Evolutionary conservation across 1,139 yeast species (phyloP), one percentile per base, ranked within the genome.

Genomic region (Yamadazyma triangularis): DNA sequence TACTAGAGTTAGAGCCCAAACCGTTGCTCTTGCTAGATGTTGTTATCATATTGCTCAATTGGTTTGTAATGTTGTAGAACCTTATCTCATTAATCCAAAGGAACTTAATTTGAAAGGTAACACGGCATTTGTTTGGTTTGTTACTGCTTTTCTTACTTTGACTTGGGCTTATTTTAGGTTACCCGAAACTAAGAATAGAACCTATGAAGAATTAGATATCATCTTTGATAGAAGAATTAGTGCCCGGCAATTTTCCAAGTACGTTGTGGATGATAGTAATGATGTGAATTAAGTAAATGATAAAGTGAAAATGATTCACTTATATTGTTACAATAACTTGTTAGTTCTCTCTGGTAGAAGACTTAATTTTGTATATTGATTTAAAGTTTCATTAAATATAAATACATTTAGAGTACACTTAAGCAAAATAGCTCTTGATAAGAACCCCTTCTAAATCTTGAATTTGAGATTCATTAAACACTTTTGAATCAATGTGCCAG

Each of bases 361-460:
- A n/a, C n/a, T n/a, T n/a, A n/a, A n/a, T n/a, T n/a, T n/a, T n/a
- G n/a, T n/a, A n/a, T n/a, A n/a, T n/a, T n/a, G n/a, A n/a, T n/a
- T n/a, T n/a, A n/a, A n/a, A n/a, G n/a, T 18, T 18, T 18, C 21
- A 18, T 18, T 18, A 18, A 7, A 18, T 18, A 18, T 18, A 7
- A 18, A 18, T 18, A 9, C 9, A 18, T 18, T 7, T 18, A 18
- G 9, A 18, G 20, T 18, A 18, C 9, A 12, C 7, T 13, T 34
- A 34, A 23, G 89, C 87, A 58, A 88, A 89, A 51, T 93, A 93
- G 53, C 94, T 86, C 55, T 86, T 84, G 84, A 95, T 83, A 25
- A 89, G 62, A 3, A 91, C 96, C 26, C 98, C 98, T 54, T 91
- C 97, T 33, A 93, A 64, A 53, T 88, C 96, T 48, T 88, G 94